These are phyloP conservation scores for Oryza brachyantha DNA, from an alignment of 176 grass and related monocot species.

Conservation along the genomic window DNA sequence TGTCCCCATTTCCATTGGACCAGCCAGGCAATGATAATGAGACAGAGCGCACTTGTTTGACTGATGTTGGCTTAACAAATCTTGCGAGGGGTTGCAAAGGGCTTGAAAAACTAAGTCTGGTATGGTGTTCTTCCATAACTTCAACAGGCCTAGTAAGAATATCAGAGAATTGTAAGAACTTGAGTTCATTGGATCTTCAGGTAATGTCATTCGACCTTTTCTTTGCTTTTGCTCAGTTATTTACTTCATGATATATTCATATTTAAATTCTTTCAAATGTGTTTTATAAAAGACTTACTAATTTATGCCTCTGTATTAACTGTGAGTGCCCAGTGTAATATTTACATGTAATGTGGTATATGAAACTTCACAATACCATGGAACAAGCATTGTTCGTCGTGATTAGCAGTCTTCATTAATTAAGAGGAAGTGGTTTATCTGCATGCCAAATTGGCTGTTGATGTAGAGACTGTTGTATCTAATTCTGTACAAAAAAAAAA, in stretches of 20 bases:
- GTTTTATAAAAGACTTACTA: not conserved
- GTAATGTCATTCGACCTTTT: conserved; percentile 32
- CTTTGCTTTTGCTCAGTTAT: not conserved
- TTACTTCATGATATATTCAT: conserved; percentile 17
- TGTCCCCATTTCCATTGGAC: conserved; percentile 21
- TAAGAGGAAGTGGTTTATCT: conserved; percentile 5
- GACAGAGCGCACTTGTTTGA: conserved; percentile 45
- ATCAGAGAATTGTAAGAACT: conserved; percentile 65
- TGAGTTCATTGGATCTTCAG: conserved; percentile 84
- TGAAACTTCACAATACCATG: not conserved
- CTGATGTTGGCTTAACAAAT: conserved; percentile 59
- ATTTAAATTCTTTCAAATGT: not conserved
- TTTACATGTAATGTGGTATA: not conserved
- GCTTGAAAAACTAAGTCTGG: conserved; percentile 76
- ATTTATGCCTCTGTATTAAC: not conserved
- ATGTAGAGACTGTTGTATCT: not conserved
- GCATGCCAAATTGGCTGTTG: not conserved
- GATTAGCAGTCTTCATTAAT: not conserved
- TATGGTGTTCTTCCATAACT: conserved; percentile 71
- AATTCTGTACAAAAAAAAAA: not conserved
- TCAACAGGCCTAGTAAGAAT: conserved; percentile 66
- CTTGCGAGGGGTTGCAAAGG: conserved; percentile 59
- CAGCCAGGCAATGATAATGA: conserved; percentile 20
- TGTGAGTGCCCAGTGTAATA: not conserved
- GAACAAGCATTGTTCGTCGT: not conserved